Percentiles rank a stretch among this genome's conserved stretches.
Conservation (phyloP, 352 stramenopile species). For the Phytophthora boehmeriae region DNA sequence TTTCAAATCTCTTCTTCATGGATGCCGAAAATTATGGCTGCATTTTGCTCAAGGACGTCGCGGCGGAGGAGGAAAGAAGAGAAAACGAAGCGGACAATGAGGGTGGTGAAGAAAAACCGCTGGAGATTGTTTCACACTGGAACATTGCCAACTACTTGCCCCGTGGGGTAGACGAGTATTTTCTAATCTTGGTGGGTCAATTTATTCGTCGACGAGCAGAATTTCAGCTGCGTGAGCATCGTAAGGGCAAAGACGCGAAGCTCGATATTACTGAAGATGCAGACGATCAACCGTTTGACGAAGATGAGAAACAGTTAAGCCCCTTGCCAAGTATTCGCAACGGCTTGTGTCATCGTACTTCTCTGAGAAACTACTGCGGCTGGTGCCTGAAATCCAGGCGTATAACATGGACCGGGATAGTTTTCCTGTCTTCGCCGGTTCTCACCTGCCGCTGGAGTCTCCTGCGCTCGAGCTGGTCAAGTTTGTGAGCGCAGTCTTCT, state of each 20-base stretch:
- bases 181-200: slow-evolving; percentile 88
- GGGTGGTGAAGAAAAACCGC: slow-evolving; percentile 30
- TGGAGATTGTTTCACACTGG: slow-evolving; percentile 88
- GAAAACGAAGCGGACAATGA: slow-evolving; percentile 31
- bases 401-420: slow-evolving; percentile 68
- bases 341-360: slow-evolving; percentile 77
- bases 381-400: slow-evolving; percentile 78
- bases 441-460: slow-evolving; percentile 80
- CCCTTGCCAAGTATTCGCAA: slow-evolving; percentile 75
- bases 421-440: slow-evolving; percentile 88
- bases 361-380: slow-evolving; percentile 74
- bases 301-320: slow-evolving; percentile 56
- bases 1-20: slow-evolving; percentile 94
- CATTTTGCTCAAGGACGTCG: slow-evolving; percentile 73
- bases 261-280: slow-evolving; percentile 22
- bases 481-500: slow-evolving; percentile 92
- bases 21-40: slow-evolving; percentile 97
- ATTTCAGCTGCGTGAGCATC: slow-evolving; percentile 46
- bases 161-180: slow-evolving; percentile 84
- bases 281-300: slow-evolving; percentile 44
- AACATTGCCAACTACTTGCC: slow-evolving; percentile 90
- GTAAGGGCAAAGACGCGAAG: slow-evolving; percentile 20
- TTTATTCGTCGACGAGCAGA: slow-evolving; percentile 84
- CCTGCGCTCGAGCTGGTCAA: slow-evolving; percentile 98
- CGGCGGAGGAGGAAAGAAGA: slow-evolving; percentile 30